These are phyloP conservation scores for Entophlyctis helioformis DNA, from an alignment of 192 early-diverging fungal genomes.

Conservation along the genomic window DNA sequence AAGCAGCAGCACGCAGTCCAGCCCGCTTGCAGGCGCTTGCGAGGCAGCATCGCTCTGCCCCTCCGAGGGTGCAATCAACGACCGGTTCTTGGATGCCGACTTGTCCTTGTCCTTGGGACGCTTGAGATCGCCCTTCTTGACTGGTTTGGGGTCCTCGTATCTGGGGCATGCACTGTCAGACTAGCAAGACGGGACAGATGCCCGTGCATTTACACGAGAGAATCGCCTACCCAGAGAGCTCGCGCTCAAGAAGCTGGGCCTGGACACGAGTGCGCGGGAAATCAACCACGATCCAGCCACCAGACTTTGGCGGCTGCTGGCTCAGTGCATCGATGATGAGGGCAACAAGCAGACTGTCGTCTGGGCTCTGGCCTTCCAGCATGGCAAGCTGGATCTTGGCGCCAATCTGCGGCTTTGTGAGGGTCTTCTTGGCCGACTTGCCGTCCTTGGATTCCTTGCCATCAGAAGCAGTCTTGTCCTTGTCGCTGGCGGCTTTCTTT, in stretches of 20 bases:
- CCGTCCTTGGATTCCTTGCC: too few relatives aligned
- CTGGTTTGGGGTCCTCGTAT: slow-evolving; percentile 53
- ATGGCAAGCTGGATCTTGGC: slow-evolving; percentile 34
- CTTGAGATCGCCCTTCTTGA: slow-evolving; percentile 43
- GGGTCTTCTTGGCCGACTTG: too few relatives aligned
- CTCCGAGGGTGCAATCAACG: slow-evolving; percentile 25
- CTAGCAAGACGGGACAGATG: too few relatives aligned
- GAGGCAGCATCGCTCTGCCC: slow-evolving; percentile 7
- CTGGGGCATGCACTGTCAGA: too few relatives aligned
- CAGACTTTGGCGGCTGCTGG: slow-evolving; percentile 4
- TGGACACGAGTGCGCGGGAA: slow-evolving; percentile 40
- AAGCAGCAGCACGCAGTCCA: slow-evolving; percentile 39
- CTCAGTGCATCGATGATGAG: slow-evolving; percentile 40
- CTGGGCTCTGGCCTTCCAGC: slow-evolving; percentile 28
- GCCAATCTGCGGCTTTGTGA: slow-evolving; percentile 20
- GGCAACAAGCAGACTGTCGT: slow-evolving; percentile 33
- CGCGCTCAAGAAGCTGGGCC: slow-evolving; percentile 42
- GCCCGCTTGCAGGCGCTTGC: slow-evolving; percentile 13
- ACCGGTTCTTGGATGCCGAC: slow-evolving; percentile 1
- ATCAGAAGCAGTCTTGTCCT: too few relatives aligned
- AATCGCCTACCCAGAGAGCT: slow-evolving; percentile 40
- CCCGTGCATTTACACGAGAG: too few relatives aligned
- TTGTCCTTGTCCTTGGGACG: slow-evolving; percentile 18
- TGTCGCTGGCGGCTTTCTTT: too few relatives aligned
- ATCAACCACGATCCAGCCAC: slow-evolving; percentile 39